Base-by-base conservation (phyloP, 192 early-diverging fungal species). In the Linnemannia hyalina region DNA sequence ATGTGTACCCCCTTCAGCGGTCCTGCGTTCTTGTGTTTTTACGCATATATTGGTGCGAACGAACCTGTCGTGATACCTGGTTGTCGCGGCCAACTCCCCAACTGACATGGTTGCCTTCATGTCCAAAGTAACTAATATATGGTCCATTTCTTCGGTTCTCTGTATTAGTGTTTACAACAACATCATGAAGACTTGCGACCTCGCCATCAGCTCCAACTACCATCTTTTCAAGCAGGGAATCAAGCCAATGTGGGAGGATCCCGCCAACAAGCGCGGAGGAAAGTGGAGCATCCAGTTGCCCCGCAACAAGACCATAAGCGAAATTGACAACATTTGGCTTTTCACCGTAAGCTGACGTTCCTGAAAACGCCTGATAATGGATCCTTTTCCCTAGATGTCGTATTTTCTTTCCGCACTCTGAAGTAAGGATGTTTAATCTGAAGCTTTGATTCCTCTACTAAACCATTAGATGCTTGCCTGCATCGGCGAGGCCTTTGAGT, bases 211-310 rank as follows among this genome's bases (percentile, higher is more conserved):
- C 55, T 93, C 96, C 74, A 98, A 99, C 91, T 99, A 97, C 88
- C 97, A 98, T 78, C 82, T 99, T 76, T 99, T 99, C 93, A 96
- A 97, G 90, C 90, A 95, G 72, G 97, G 97, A 38, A 91, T 99
- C 76, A 93, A 94, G 88, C 98, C 98, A 8, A 94, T 95, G 93
- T 98, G 98, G 97, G 98, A 99, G 89, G 97, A 99, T 80, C 86
- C 94, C 9, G 93, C 90, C 42, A 99, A 99, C 92, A 92, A 89
- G 57, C 91, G 95, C 35, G 98, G 98, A 80, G 98, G 97, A 40
- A 98, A 97, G 88, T 99, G 97, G 96, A 93, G 93, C 73, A 90
- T 96, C 73, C 90, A 93, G 77, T 88, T 97, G 74, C 93, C 93
- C 72, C 92, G 95, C 82, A 89, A 88, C 74, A 94, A 94, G 82